phyloP scores from a whole-genome alignment of 2,329 filamentous ascomycete genomes.

The Colletotrichum tofieldiae region DNA sequence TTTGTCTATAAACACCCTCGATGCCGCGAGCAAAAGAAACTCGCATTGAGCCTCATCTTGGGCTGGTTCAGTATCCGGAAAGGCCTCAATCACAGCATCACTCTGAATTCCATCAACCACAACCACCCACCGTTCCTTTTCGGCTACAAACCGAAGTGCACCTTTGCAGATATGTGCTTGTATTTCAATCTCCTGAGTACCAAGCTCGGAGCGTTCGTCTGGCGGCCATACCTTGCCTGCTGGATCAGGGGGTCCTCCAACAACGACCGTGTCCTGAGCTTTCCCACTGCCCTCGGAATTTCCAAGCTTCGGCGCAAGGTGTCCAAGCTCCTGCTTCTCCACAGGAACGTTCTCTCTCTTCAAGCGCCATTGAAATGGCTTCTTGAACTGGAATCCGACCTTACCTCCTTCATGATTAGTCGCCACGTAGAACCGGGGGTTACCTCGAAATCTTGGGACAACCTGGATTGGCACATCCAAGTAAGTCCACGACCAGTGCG shows the following conservation, averaged over 20 bases:
- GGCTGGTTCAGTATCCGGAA: background rate
- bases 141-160: background rate
- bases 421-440: background rate
- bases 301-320: no score
- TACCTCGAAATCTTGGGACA: background rate
- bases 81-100: background rate
- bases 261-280: no score
- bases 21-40: background rate
- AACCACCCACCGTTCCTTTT: background rate
- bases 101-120: background rate
- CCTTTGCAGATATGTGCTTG: background rate
- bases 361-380: background rate
- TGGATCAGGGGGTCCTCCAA: no score
- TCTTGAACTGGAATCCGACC: background rate
- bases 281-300: no score
- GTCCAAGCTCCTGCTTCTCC: background rate
- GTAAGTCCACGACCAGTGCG: background rate
- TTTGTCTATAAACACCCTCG: background rate
- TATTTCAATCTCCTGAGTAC: no score
- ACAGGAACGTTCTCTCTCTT: background rate
- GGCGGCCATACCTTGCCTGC: no score
- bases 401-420: background rate
- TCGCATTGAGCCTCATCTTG: background rate
- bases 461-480: background rate
- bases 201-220: no score